Evolutionary conservation across 257 asterid genomes (phyloP).

Genomic region (Fraxinus pennsylvanica): DNA sequence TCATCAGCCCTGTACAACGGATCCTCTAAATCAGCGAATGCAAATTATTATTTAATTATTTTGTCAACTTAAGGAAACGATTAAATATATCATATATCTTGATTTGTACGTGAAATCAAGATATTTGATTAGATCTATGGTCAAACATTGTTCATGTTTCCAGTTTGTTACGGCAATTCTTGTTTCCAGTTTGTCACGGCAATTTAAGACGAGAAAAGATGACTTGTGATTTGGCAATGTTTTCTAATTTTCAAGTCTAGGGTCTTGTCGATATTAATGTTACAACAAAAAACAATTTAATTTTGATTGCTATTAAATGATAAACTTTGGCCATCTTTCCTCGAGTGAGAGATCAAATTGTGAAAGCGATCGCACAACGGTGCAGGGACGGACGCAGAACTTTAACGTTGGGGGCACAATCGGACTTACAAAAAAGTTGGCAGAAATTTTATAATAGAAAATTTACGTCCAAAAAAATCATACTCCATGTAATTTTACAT

Average conservation of each 20-base stretch:
- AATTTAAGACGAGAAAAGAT: not conserved
- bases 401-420: too few species aligned
- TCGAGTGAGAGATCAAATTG: too few species aligned
- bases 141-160: not conserved
- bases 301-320: not conserved
- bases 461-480: too few species aligned
- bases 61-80: not conserved
- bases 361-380: too few species aligned
- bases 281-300: not conserved
- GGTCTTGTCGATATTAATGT: not conserved
- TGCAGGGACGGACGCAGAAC: too few species aligned
- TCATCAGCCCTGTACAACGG: not conserved
- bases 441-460: too few species aligned
- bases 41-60: not conserved
- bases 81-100: not conserved
- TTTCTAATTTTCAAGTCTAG: not conserved
- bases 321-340: too few species aligned
- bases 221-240: not conserved
- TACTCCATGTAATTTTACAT: too few species aligned
- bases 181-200: not conserved
- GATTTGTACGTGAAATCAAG: not conserved
- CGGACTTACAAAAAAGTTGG: too few species aligned
- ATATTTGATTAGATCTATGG: not conserved
- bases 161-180: not conserved
- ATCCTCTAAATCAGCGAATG: not conserved